phyloP scores from a whole-genome alignment of 495 filamentous ascomycete genomes.

The Aspergillus panamensis region DNA sequence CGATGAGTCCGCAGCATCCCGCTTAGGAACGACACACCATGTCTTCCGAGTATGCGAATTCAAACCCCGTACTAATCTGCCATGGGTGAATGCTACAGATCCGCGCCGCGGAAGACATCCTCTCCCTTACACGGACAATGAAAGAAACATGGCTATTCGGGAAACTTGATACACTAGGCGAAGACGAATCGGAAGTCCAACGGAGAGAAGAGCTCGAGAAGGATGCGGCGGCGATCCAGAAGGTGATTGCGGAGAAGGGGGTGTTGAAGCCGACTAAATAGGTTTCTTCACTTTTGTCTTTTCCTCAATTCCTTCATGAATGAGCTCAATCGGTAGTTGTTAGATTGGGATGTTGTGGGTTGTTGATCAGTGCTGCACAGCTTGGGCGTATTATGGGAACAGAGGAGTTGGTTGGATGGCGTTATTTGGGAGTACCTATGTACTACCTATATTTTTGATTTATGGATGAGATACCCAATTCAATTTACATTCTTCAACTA shows the following conservation, averaged over 20 bases:
- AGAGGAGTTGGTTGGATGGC: not conserved
- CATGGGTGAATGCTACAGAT: slow-evolving; percentile 40
- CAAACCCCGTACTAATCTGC: not conserved
- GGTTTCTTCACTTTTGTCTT: not conserved
- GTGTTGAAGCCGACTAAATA: slow-evolving; percentile 29
- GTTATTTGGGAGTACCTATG: not conserved
- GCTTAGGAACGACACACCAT: not conserved
- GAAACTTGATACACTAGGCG: slow-evolving; percentile 60
- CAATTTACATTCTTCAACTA: not conserved
- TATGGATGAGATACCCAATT: not conserved
- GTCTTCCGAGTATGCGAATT: not conserved
- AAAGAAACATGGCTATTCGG: slow-evolving; percentile 78
- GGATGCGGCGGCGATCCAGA: slow-evolving; percentile 45
- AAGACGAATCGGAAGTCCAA: slow-evolving; percentile 40
- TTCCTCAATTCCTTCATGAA: not conserved
- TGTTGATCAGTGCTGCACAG: too few relatives aligned
- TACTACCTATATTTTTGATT: not conserved
- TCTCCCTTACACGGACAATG: slow-evolving; percentile 58
- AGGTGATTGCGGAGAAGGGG: slow-evolving; percentile 44
- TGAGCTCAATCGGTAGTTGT: too few relatives aligned
- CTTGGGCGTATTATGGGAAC: too few relatives aligned
- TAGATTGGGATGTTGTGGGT: too few relatives aligned
- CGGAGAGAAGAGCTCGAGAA: slow-evolving; percentile 48
- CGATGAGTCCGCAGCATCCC: not conserved
- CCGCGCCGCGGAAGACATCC: slow-evolving; percentile 62